These are phyloP conservation scores for Pochonia chlamydosporia DNA, from an alignment of 2,329 filamentous ascomycete species.

Conservation along the genomic window DNA sequence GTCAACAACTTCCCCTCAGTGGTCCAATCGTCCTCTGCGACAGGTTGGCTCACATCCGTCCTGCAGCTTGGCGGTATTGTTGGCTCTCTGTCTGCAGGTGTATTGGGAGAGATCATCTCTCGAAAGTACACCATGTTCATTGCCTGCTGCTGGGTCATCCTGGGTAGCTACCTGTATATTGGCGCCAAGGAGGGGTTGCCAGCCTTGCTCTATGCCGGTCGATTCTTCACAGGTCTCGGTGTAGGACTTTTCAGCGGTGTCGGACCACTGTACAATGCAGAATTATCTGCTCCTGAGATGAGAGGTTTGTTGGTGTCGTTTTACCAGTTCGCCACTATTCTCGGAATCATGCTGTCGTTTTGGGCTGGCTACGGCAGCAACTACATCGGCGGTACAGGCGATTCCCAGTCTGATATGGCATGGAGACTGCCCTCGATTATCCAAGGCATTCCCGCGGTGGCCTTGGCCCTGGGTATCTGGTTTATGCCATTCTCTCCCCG, in stretches of 20 bases:
- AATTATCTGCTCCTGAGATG: conserved; percentile 57
- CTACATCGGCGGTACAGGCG: conserved; percentile 41
- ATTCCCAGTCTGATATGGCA: conserved; percentile 33
- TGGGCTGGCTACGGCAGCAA: conserved; percentile 41
- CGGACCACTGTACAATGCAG: conserved; percentile 42
- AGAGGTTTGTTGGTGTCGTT: conserved; percentile 56
- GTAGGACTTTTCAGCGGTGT: conserved; percentile 42
- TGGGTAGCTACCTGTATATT: conserved; percentile 38
- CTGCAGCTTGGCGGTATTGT: conserved; percentile 44
- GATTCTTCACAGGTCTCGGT: conserved; percentile 41
- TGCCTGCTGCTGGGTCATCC: conserved; percentile 26
- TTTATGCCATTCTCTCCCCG: conserved; percentile 77
- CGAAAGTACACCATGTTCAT: conserved; percentile 6
- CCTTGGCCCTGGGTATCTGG: conserved; percentile 60
- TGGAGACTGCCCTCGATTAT: conserved; percentile 40
- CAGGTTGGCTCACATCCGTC: conserved; percentile 46
- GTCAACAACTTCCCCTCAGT: conserved; percentile 42
- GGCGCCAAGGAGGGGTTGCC: conserved; percentile 34
- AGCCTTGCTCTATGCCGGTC: conserved; percentile 38
- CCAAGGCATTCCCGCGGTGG: conserved; percentile 33
- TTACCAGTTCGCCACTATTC: conserved; percentile 57
- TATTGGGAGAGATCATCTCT: conserved; percentile 27
- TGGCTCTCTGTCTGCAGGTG: conserved; percentile 40
- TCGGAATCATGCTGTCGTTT: conserved; percentile 48
- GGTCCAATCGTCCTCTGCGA: conserved; percentile 37